Conservation (phyloP, 192 early-diverging fungal species). For the Mortierella hygrophila region DNA sequence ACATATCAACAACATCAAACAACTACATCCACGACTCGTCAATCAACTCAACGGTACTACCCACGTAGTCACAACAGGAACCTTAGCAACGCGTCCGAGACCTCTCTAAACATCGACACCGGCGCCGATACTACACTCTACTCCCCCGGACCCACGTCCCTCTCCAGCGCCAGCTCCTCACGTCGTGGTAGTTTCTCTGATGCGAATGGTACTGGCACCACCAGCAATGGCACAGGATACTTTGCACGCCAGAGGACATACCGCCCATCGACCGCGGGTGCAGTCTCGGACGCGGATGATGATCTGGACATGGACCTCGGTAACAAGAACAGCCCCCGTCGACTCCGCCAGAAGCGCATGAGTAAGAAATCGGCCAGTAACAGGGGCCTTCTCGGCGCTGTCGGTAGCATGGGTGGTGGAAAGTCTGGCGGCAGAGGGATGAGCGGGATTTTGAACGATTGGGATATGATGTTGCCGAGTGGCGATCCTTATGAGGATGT, state of each 20-base stretch:
- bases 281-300: slow-evolving; percentile 4
- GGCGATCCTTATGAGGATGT: slow-evolving; percentile 16
- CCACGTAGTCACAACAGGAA: slow-evolving; percentile 22
- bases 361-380: neutral
- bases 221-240: neutral
- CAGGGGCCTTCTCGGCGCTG: neutral
- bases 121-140: neutral
- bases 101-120: slow-evolving; percentile 36
- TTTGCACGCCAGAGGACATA: slow-evolving; percentile 15
- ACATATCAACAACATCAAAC: neutral
- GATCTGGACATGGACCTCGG: slow-evolving; percentile 11
- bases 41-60: slow-evolving; percentile 7
- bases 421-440: neutral
- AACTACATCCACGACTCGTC: neutral
- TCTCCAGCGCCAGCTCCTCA: slow-evolving; percentile 35
- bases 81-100: slow-evolving; percentile 40
- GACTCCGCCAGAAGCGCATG: slow-evolving; percentile 6
- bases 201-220: neutral
- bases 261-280: neutral
- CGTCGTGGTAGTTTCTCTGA: slow-evolving; percentile 35
- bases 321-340: slow-evolving; percentile 19
- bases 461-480: slow-evolving; percentile 24
- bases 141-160: slow-evolving; percentile 9
- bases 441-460: slow-evolving; percentile 12
- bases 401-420: neutral